Percentiles rank a stretch among this genome's conserved stretches.
Evolutionary conservation across 257 asterid species (phyloP).

Genomic region (Asclepias syriaca): DNA sequence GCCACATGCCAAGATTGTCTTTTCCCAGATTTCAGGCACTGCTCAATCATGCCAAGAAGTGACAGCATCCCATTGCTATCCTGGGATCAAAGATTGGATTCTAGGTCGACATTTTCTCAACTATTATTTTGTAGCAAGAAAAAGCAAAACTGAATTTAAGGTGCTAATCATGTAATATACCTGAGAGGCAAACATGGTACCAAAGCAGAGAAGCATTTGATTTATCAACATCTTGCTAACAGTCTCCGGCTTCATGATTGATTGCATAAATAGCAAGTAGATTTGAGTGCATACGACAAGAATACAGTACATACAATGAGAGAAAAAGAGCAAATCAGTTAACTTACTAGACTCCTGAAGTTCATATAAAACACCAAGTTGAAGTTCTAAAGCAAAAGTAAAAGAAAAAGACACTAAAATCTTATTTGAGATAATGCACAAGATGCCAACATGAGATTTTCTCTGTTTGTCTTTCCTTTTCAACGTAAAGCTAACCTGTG

Average conservation of each 20-base stretch:
- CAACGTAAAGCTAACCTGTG: conserved; percentile 58
- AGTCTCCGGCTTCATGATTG: conserved; percentile 78
- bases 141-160: conserved; percentile 17
- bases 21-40: conserved; percentile 83
- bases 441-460: not conserved
- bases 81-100: conserved; percentile 49
- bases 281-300: not conserved
- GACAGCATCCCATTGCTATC: conserved; percentile 90
- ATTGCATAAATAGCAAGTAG: not conserved
- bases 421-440: not conserved
- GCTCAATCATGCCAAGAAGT: conserved; percentile 71
- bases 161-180: conserved; percentile 38
- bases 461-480: conserved; percentile 1
- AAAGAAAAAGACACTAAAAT: not conserved
- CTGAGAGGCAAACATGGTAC: conserved; percentile 91
- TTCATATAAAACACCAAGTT: not conserved
- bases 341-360: not conserved
- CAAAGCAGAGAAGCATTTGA: conserved; percentile 97
- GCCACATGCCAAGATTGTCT: conserved; percentile 81
- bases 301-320: not conserved
- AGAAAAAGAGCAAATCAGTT: not conserved
- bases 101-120: conserved; percentile 24
- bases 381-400: not conserved
- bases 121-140: conserved; percentile 20
- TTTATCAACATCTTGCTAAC: conserved; percentile 91